Base-by-base conservation (phyloP, 2,329 filamentous ascomycete species). In the Colletotrichum tabaci region DNA sequence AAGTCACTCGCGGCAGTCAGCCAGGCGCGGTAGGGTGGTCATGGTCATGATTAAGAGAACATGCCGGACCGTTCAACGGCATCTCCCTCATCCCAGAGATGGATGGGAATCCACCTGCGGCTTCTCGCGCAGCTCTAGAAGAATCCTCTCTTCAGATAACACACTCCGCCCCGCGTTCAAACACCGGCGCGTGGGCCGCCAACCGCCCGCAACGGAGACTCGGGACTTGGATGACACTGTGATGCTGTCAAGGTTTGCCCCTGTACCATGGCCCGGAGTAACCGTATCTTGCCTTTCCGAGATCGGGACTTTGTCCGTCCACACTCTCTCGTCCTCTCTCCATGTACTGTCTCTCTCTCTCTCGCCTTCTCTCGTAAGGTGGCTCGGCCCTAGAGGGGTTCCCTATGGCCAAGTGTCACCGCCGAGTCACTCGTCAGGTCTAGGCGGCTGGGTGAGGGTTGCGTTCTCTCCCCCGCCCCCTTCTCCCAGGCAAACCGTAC, bases 201-300 rank as follows among this genome's bases (percentile, higher is more conserved):
- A n/a, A 26, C 50, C 9, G 23, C 18, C 56, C 30, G 13, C 53
- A 12, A 42, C 9, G 40, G 23, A 21, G 12, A n/a, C 26, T 21
- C 18, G 26, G 44, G 26, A 42, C 66, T 64, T 67, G 50, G 46
- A 71, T 71, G 68, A 67, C 68, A 62, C 64, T 57, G 52, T 26
- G 44, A 67, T 67, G 52, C 50, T 46, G 50, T 50, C 10, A 67
- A 71, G 67, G 63, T 67, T 35, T 71, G 47, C 30, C 63, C 67
- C 50, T 67, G 67, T 23, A 49, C 50, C 42, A 40, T 21, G 8
- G 23, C 40, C 62, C 71, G 67, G 67, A 71, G 67, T 73, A 71
- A 66, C 71, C 71, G 61, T 57, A 73, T 62, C 47, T 60, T 64
- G 67, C 61, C 67, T 71, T 66, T 73, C 71, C 71, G 71, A 63